Base-by-base conservation (phyloP, 257 asterid species). In the Ehretia macrophylla region DNA sequence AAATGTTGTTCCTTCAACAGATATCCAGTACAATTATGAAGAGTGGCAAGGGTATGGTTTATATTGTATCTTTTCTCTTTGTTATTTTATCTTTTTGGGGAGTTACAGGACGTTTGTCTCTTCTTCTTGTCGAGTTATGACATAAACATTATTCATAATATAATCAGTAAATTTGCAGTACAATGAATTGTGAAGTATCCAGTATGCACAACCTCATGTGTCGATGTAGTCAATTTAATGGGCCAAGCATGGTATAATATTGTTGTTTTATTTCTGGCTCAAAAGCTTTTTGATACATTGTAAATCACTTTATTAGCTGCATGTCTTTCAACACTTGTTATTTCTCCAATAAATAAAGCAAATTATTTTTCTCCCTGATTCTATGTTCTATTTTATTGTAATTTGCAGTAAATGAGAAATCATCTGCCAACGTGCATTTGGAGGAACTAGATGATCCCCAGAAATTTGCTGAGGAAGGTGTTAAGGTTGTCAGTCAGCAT, bases 361-460 rank as follows among this genome's bases (percentile, higher is more conserved):
- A 42, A 42, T 10, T 2, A 4, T 42, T 42, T 27, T 27, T 27
- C 35, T 6, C 35, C 35, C 6, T 27, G 35, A 27, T 49, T 17
- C 1, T 21, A 49, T 8, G 17, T 5, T 9, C 20, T 40, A 22
- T 40, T 63, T 32, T 55, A 68, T 57, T 48, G 58, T 37, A 53
- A 60, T 61, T 64, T 75, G 74, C 83, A 85, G 95, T 45, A 53
- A 66, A 49, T 61, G 81, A 75, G 68, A 78, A 64, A 69, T 76
- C 81, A 62, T 66, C 77, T 22, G 71, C 50, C 62, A 75, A 84
- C 79, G 60, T 66, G 50, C 87, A 73, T 64, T 60, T 77, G 56
- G 90, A 69, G 71, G 93, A 83, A 65, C 77, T 79, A 64, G 83
- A 79, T 49, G 86, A 84, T 75, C 77, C 74, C 63, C 67, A 68